phyloP scores from a whole-genome alignment of 306 rosid species.

The Prunus davidiana region DNA sequence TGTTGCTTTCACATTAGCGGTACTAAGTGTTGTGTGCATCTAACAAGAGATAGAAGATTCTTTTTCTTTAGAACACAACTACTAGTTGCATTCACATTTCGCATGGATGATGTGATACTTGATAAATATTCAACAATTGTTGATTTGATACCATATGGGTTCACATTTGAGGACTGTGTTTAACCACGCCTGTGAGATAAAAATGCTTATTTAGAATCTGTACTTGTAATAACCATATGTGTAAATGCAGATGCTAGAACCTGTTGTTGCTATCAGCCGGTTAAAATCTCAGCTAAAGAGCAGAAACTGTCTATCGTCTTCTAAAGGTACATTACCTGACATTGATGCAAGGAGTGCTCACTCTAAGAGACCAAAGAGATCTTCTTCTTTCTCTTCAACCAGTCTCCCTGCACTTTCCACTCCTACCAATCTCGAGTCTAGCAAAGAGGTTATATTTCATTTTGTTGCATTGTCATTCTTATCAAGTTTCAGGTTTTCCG shows the following conservation, averaged over 20 bases:
- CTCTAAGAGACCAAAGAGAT: conserved; percentile 42
- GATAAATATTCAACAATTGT: background rate
- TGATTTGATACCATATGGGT: background rate
- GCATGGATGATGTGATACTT: background rate
- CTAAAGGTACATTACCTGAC: conserved; percentile 15
- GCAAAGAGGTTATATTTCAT: conserved; percentile 24
- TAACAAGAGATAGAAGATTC: background rate
- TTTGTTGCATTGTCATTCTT: background rate
- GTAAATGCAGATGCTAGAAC: conserved; percentile 65
- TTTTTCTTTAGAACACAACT: background rate
- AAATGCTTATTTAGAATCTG: background rate
- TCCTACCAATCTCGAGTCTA: conserved; percentile 30
- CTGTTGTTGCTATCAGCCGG: conserved; percentile 39
- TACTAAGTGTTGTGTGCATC: background rate
- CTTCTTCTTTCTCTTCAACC: conserved; percentile 33
- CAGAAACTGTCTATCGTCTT: conserved; percentile 28
- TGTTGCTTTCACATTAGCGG: background rate
- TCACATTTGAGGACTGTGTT: background rate
- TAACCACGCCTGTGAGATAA: background rate
- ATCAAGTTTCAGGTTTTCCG: background rate
- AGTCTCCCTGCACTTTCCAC: conserved; percentile 25
- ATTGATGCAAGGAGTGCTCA: conserved; percentile 34
- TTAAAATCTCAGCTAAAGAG: conserved; percentile 42
- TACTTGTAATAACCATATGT: background rate
- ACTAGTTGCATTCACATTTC: background rate